phyloP scores from a whole-genome alignment of 2,329 filamentous ascomycete species.

The Phaeosphaeria sp. region DNA sequence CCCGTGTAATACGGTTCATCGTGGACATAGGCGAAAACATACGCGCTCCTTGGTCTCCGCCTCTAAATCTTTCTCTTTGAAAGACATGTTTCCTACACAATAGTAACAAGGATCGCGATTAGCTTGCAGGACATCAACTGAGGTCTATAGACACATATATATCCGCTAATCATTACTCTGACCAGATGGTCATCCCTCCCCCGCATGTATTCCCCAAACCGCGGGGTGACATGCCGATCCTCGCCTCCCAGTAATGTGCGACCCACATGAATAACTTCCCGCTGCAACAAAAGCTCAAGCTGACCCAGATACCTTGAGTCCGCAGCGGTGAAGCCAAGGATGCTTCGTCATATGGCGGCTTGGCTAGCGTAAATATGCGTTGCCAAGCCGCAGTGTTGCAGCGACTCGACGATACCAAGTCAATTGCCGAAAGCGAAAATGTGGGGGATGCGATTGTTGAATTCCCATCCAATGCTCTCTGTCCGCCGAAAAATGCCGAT shows the following conservation, averaged over 20 bases:
- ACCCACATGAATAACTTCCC: background rate
- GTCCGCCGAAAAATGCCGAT: constrained; percentile 5
- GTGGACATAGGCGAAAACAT: background rate
- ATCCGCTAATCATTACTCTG: background rate
- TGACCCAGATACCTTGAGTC: no score
- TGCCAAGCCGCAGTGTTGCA: background rate
- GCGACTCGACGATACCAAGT: background rate
- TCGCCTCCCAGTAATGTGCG: background rate
- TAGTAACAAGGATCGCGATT: no score
- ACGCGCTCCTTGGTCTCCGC: constrained; percentile 7
- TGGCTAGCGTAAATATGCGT: constrained; percentile 2
- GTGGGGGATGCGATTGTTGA: background rate
- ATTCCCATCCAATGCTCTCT: background rate
- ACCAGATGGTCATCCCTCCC: background rate
- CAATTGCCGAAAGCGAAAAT: background rate
- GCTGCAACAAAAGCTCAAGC: background rate
- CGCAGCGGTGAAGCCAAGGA: background rate
- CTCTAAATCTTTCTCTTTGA: constrained; percentile 10
- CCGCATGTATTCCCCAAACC: constrained; percentile 10
- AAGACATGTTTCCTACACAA: constrained; percentile 3
- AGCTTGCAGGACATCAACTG: background rate
- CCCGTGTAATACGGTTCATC: no score
- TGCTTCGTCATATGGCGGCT: background rate
- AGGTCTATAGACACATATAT: background rate
- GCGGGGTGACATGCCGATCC: constrained; percentile 8